Evolutionary conservation across 106 monocot genomes (phyloP), one percentile per base, ranked within the genome.

Genomic region (Dioscorea zingiberensis): DNA sequence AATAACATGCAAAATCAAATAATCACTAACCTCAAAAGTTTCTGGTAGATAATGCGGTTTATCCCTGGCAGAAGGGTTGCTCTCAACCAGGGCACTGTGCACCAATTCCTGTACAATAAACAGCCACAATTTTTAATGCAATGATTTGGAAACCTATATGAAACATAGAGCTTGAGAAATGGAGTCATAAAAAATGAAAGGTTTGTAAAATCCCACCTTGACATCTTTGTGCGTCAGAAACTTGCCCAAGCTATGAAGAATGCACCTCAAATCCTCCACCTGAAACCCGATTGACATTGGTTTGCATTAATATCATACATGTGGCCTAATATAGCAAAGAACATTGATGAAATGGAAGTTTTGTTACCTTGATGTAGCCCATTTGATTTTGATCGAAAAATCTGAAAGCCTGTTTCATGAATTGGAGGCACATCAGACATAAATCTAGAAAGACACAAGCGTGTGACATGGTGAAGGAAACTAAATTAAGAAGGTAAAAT

Each of bases 261-360:
- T 75, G 51, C 85, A 84, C 76, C 92, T 85, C 66, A 98, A 63
- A 72, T 98, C 97, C 32, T 98, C 92, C 47, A 93, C 88, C 95
- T 91, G 73, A 48, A 69, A 65, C 17, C 4, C 16, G 15, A 69
- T 62, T 16, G 17, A 24, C 24, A 47, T 15, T 45, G 3, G 14
- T n/a, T n/a, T 32, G 18, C 38, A 63, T 38, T 15, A 15, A 21
- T 30, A 45, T 18, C 58, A 44, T 21, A 21, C 15, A 53, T 8
- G 21, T n/a, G n/a, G n/a, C n/a, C n/a, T n/a, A n/a, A n/a, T n/a
- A n/a, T n/a, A n/a, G n/a, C 17, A 80, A 8, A 16, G 9, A 13
- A 13, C 13, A 13, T 19, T 51, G 26, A 11, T 22, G 54, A 24
- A 27, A 7, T 7, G 19, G 13, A 65, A 47, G 7, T 15, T 30